phyloP scores from a whole-genome alignment of 2,329 filamentous ascomycete species.

The Trichophyton benhamiae region DNA sequence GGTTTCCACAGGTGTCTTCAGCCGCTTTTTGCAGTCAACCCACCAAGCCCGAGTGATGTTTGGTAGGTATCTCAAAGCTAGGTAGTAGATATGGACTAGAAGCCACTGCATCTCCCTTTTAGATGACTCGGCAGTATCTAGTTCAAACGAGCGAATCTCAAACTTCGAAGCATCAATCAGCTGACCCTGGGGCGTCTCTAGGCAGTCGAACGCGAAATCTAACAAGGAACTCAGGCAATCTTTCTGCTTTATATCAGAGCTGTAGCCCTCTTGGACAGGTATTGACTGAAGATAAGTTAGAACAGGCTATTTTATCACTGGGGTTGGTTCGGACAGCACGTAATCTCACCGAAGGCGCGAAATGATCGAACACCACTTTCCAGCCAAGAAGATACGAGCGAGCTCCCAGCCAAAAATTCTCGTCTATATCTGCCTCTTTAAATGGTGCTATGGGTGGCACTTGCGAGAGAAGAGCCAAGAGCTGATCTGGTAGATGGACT shows the following conservation, averaged over 20 bases:
- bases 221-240: slow-evolving; percentile 58
- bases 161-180: slow-evolving; percentile 60
- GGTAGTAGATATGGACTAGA: slow-evolving; percentile 73
- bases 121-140: slow-evolving; percentile 49
- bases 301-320: too few relatives aligned
- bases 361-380: slow-evolving; percentile 81
- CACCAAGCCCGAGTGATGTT: slow-evolving; percentile 75
- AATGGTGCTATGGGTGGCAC: slow-evolving; percentile 59
- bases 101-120: slow-evolving; percentile 73
- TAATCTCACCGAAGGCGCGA: slow-evolving; percentile 48
- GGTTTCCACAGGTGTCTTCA: slow-evolving; percentile 65
- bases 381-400: slow-evolving; percentile 78
- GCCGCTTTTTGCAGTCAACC: slow-evolving; percentile 61
- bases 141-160: slow-evolving; percentile 51
- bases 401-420: slow-evolving; percentile 54
- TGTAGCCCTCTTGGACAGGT: slow-evolving; percentile 71
- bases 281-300: slow-evolving; percentile 42
- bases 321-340: too few relatives aligned
- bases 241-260: slow-evolving; percentile 62
- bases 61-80: slow-evolving; percentile 63
- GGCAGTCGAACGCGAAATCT: slow-evolving; percentile 69
- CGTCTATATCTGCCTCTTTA: slow-evolving; percentile 51
- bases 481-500: slow-evolving; percentile 66
- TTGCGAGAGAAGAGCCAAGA: slow-evolving; percentile 70
- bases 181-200: slow-evolving; percentile 64